Conservation (phyloP, 257 asterid genomes). For the Datura wrightii region DNA sequence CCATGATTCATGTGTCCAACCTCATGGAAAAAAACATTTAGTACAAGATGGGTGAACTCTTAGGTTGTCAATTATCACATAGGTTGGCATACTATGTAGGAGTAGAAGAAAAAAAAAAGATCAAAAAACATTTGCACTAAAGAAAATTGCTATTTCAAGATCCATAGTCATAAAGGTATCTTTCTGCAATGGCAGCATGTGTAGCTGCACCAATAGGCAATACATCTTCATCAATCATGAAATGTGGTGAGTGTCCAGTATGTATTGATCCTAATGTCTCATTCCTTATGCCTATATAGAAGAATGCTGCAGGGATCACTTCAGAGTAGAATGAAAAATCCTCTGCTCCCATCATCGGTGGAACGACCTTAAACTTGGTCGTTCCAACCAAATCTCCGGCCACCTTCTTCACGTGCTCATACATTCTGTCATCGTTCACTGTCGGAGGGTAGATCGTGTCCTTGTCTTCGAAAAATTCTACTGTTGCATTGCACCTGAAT, state of each 20-base stretch:
- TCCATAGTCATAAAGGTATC: slow-evolving; percentile 57
- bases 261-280: slow-evolving; percentile 70
- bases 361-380: slow-evolving; percentile 53
- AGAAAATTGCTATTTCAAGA: background rate
- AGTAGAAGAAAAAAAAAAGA: background rate
- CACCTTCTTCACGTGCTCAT: slow-evolving; percentile 61
- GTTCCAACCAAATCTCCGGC: slow-evolving; percentile 58
- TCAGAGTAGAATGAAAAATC: slow-evolving; percentile 92
- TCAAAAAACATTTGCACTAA: background rate
- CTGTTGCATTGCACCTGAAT: slow-evolving; percentile 73
- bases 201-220: slow-evolving; percentile 84
- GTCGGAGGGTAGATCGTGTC: slow-evolving; percentile 79
- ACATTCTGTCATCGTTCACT: slow-evolving; percentile 67
- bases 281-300: slow-evolving; percentile 77
- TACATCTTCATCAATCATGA: slow-evolving; percentile 85
- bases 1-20: slow-evolving; percentile 12
- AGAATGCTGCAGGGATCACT: slow-evolving; percentile 79
- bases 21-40: background rate
- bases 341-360: slow-evolving; percentile 91
- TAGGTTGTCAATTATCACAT: background rate
- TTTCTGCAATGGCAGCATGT: slow-evolving; percentile 93
- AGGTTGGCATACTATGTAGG: background rate
- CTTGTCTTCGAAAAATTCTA: slow-evolving; percentile 73
- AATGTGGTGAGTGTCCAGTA: slow-evolving; percentile 77
- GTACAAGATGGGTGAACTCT: background rate